Base-by-base conservation (phyloP, 345 rosid species). In the Camelina hispida region DNA sequence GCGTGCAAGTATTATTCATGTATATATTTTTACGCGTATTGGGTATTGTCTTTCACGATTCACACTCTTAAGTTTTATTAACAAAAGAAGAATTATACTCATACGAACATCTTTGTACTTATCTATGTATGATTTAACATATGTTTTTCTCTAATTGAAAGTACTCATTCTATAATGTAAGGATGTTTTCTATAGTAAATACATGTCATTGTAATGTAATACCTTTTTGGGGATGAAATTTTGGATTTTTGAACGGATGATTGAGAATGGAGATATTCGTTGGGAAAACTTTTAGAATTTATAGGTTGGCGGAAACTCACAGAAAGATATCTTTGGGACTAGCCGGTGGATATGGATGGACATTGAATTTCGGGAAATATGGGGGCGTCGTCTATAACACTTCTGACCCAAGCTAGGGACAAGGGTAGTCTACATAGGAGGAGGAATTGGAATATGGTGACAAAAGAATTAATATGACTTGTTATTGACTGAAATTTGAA, bases 1-100 rank as follows among this genome's bases (percentile, higher is more conserved):
- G 64, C 64, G 71, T 64, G 9, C 15, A 54, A 42, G 63, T 54
- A 55, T 34, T 63, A 14, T 15, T 60, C 51, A 32, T 62, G 51
- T 14, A 10, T 18, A 22, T 8, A 9, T 10, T 7, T 10, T 5
- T 9, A 42, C 28, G 44, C 69, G 76, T 40, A 11, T 28, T 38
- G 34, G 62, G n/a, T 50, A 61, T 62, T 40, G 11, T 32, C 62
- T 55, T 23, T n/a, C 4, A 4, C 4, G 12, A 23, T 28, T 25
- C 4, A 28, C 2, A 35, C 25, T 10, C 8, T 23, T 30, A 4
- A 4, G 4, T 17, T 15, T 44, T 44, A 7, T 16, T 48, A 17
- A 17, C 14, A 9, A 18, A 18, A 2, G 55, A 50, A 18, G 25
- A 50, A 50, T 8, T 18, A 48, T 48, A 48, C 14, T 8, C 9